Evolutionary conservation across 441 rosid genomes (phyloP).

Genomic region (Mallotus repandus): DNA sequence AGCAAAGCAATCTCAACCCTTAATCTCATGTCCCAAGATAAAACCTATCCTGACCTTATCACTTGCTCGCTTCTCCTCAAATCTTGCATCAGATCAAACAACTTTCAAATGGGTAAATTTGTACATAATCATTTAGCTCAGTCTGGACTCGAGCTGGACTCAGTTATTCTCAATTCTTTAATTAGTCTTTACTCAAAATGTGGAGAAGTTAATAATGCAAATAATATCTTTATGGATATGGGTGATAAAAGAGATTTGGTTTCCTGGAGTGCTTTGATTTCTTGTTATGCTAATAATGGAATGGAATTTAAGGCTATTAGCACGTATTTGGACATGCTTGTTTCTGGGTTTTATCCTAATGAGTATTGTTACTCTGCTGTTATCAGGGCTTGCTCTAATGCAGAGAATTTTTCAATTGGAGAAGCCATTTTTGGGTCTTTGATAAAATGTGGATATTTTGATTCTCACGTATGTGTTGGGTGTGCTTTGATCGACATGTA

Average conservation of each 20-base stretch:
- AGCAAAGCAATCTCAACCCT: no score
- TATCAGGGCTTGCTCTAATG: not conserved
- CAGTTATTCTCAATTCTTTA: slow-evolving; percentile 49
- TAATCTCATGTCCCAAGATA: not conserved
- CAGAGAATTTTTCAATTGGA: not conserved
- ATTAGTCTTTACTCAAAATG: slow-evolving; percentile 59
- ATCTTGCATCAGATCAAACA: slow-evolving; percentile 52
- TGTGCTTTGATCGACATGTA: slow-evolving; percentile 68
- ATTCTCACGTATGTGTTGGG: slow-evolving; percentile 50
- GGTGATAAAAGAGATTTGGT: slow-evolving; percentile 36
- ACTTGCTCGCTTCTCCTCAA: slow-evolving; percentile 61
- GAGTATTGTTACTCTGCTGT: no score
- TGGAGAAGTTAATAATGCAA: slow-evolving; percentile 39
- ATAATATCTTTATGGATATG: slow-evolving; percentile 46
- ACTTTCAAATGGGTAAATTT: slow-evolving; percentile 45
- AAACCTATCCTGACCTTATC: slow-evolving; percentile 43
- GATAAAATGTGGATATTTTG: slow-evolving; percentile 23
- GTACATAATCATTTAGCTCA: slow-evolving; percentile 41
- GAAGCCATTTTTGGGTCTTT: slow-evolving; percentile 19
- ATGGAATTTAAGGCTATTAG: no score
- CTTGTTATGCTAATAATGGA: slow-evolving; percentile 15
- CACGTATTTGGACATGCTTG: no score
- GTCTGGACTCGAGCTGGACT: slow-evolving; percentile 44
- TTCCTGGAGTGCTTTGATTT: slow-evolving; percentile 25
- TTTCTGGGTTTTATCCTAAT: no score